These are phyloP conservation scores for Termitomyces bulborhizus DNA, from an alignment of 768 basidiomycete genomes.

Conservation along the genomic window DNA sequence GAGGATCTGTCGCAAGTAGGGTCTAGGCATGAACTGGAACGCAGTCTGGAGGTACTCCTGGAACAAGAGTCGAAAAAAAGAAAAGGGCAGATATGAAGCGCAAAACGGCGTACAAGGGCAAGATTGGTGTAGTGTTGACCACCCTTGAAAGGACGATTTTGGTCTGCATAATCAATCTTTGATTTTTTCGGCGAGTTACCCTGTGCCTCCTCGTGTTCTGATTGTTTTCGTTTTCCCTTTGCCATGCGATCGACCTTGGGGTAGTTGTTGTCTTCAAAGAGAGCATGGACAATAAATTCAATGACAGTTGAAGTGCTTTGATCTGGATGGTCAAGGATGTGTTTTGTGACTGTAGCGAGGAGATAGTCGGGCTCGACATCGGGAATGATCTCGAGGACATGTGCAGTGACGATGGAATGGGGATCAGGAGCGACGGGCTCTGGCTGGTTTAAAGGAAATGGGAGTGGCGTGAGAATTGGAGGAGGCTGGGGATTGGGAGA, in stretches of 20 bases:
- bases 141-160: conserved; percentile 36
- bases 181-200: conserved; percentile 25
- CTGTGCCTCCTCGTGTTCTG: conserved; percentile 26
- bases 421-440: conserved; percentile 13
- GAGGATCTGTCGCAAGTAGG: conserved; percentile 44
- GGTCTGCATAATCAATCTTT: conserved; percentile 50
- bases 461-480: neutral
- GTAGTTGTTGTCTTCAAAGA: conserved; percentile 59
- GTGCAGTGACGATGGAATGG: conserved; percentile 29
- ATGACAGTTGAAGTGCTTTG: conserved; percentile 29
- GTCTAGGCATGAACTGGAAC: conserved; percentile 53
- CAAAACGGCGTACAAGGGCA: conserved; percentile 37
- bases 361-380: conserved; percentile 59
- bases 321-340: conserved; percentile 26
- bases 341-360: conserved; percentile 37
- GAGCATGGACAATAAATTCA: conserved; percentile 48
- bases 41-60: conserved; percentile 49
- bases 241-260: conserved; percentile 39
- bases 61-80: neutral
- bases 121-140: conserved; percentile 42
- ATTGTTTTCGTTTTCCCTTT: conserved; percentile 26
- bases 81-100: neutral
- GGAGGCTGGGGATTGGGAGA: neutral
- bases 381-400: conserved; percentile 63
- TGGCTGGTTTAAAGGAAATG: neutral